Evolutionary conservation across 352 stramenopile genomes (phyloP), one percentile per base, ranked within the genome.

Genomic region (Phytophthora hibernalis): DNA sequence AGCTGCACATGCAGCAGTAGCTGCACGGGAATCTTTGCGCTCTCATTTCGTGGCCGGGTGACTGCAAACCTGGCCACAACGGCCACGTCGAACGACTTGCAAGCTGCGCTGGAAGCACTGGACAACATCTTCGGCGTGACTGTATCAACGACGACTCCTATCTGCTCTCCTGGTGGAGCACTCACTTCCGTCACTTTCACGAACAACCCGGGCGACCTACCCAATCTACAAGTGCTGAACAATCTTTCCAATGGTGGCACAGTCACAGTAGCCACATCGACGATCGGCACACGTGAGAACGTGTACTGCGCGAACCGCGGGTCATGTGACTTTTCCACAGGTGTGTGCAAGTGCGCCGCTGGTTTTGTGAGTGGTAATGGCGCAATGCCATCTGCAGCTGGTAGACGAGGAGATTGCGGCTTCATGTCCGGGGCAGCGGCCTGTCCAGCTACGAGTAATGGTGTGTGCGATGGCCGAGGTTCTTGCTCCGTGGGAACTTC

Each of bases 251-350:
- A 59, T 22, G 73, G 71, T 4, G 69, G 54, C 3, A 65, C 50
- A 4, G 30, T 61, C 0, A 42, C 58, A 0, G 54, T 67, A 8
- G 13, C 28, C 12, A 74, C 61, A 0, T 44, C 55, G 12, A 68
- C 65, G 12, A 55, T 72, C 20, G 85, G 85, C 18, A 90, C 75
- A 0, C 79, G 77, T 3, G 82, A 89, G 38, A 75, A 85, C 38
- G 65, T 51, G 5, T 77, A 96, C 68, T 98, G 95, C 69, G 94
- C 90, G 0, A 98, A 98, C 65, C 79, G 75, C 31, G 89, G 89
- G 18, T 35, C 55, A 2, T 97, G 88, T 28, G 77, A 96, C 33
- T 68, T 76, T 20, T 61, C 35, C 11, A 82, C 72, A 0, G 90
- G 90, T 11, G 40, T 90, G n/a, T 97, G 90, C 59, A 75, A 71